phyloP scores from a whole-genome alignment of 2,329 filamentous ascomycete genomes.

The Paecilomyces niveus region DNA sequence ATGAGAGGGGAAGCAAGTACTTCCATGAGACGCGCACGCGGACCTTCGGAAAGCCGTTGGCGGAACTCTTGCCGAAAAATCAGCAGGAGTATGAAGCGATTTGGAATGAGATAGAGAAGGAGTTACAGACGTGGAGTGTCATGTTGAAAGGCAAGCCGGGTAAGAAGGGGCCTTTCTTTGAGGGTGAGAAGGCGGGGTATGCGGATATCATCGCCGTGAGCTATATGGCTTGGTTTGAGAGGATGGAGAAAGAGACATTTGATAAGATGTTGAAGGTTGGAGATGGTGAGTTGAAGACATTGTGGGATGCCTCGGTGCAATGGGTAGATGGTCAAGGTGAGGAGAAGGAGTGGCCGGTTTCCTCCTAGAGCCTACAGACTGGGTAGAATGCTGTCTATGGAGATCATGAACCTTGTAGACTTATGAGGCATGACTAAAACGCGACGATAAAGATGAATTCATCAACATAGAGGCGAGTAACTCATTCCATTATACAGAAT shows the following conservation, averaged over 20 bases:
- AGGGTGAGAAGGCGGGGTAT: constrained; percentile 23
- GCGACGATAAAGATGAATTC: too few relatives aligned
- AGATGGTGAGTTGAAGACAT: constrained; percentile 18
- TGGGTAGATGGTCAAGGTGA: constrained; percentile 28
- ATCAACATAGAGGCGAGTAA: background rate
- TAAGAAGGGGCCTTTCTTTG: constrained; percentile 27
- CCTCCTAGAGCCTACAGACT: background rate
- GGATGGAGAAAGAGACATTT: constrained; percentile 15
- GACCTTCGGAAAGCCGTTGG: constrained; percentile 19
- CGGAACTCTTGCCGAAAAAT: constrained; percentile 20
- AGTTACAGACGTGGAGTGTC: constrained; percentile 12
- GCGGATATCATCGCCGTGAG: constrained; percentile 21
- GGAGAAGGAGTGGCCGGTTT: constrained; percentile 24
- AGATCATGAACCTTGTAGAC: background rate
- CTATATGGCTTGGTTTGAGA: constrained; percentile 19
- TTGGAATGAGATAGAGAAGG: constrained; percentile 13
- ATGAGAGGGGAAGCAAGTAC: constrained; percentile 21
- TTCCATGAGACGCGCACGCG: constrained; percentile 21
- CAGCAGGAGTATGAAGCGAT: constrained; percentile 11
- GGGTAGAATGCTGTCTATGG: background rate
- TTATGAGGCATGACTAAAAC: too few relatives aligned
- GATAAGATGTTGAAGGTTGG: constrained; percentile 17
- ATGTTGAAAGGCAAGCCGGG: constrained; percentile 21
- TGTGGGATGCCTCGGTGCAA: constrained; percentile 23
- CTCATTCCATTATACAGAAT: background rate